Conservation (phyloP, 148 eudicot species). For the Arctostaphylos glauca region DNA sequence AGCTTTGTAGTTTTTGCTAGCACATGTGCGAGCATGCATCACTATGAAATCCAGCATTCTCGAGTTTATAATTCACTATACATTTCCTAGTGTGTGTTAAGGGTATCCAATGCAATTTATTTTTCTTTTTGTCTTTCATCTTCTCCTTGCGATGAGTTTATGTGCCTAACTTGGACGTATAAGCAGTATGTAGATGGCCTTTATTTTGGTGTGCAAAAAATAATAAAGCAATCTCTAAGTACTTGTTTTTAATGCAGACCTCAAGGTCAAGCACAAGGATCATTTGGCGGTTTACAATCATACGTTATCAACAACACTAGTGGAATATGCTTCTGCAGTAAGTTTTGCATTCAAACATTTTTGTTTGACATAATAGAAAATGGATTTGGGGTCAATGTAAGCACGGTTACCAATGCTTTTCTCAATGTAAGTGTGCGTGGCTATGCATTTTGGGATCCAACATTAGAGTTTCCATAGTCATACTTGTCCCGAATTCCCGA, state of each 20-base stretch:
- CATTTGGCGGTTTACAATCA: slow-evolving; percentile 52
- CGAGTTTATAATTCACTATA: neutral
- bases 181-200: neutral
- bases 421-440: neutral
- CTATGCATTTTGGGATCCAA: neutral
- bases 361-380: neutral
- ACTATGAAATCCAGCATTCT: neutral
- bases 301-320: slow-evolving; percentile 69
- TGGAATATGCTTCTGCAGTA: slow-evolving; percentile 88
- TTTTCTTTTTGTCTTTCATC: neutral
- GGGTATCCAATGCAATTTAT: neutral
- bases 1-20: slow-evolving; percentile 1
- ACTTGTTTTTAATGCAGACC: slow-evolving; percentile 18
- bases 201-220: neutral
- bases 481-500: neutral
- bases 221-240: neutral
- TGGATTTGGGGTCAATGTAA: neutral
- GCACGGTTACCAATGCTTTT: neutral
- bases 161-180: neutral
- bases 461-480: neutral
- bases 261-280: slow-evolving; percentile 28
- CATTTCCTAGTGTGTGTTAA: neutral
- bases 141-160: neutral
- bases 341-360: slow-evolving; percentile 26
- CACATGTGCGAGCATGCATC: neutral